Percentiles rank a stretch among this genome's conserved stretches.
Conservation (phyloP, 129 eudicot species). For the Saussurea involucrata region DNA sequence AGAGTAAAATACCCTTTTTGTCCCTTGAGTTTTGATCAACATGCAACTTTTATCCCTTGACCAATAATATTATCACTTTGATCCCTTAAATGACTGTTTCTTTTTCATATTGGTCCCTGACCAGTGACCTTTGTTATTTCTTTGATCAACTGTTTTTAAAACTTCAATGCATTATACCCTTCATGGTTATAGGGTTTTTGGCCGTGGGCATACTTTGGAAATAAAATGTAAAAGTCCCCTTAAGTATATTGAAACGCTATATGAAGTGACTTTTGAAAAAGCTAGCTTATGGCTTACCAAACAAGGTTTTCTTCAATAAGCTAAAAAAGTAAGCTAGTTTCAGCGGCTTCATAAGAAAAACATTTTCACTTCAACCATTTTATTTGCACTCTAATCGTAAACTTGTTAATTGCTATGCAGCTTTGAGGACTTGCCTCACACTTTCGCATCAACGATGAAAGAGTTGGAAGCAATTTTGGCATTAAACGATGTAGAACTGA, state of each 20-base stretch:
- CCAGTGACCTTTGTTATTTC: background rate
- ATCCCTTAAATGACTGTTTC: background rate
- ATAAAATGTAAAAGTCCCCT: background rate
- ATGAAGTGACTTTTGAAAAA: background rate
- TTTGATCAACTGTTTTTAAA: too few relatives aligned
- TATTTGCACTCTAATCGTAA: background rate
- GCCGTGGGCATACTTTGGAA: too few relatives aligned
- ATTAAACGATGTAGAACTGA: slow-evolving; percentile 43
- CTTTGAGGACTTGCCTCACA: slow-evolving; percentile 63
- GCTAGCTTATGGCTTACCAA: background rate
- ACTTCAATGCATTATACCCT: too few relatives aligned
- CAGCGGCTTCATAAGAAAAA: background rate
- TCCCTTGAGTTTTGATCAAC: background rate
- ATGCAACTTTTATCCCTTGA: background rate
- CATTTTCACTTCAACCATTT: background rate
- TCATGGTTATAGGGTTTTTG: too few relatives aligned
- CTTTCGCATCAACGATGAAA: slow-evolving; percentile 57
- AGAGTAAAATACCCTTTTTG: background rate
- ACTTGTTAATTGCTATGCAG: slow-evolving; percentile 41
- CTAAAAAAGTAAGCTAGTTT: background rate
- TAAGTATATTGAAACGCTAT: background rate
- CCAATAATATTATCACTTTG: background rate
- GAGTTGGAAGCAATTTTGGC: slow-evolving; percentile 56
- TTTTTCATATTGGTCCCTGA: background rate
- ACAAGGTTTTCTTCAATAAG: background rate